Evolutionary conservation across 306 rosid genomes (phyloP), one percentile per base, ranked within the genome.

Genomic region (Pterocarpus macrocarpus): DNA sequence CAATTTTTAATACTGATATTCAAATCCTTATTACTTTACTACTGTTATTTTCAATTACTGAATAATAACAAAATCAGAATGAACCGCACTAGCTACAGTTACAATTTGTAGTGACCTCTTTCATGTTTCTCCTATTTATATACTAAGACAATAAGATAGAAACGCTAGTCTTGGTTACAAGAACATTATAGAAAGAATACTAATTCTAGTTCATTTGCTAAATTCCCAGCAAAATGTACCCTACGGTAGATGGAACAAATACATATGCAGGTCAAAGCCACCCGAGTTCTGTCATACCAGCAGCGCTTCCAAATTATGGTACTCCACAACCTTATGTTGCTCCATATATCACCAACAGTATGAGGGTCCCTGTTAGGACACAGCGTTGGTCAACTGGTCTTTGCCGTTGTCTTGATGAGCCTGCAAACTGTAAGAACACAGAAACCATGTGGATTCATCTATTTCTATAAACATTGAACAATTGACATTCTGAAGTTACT

Each of bases 371-470:
- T 15, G 3, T 53, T 5, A 61, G 22, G 3, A 53, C 80, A n/a
- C 79, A 75, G 5, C 73, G 22, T 33, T 92, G 97, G 97, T 87
- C 94, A n/a, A 82, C 86, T 45, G 87, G 88, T 66, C 97, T 89
- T 81, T 92, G 91, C 69, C 90, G 79, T 55, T 92, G 97, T 73
- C 80, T 78, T 38, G 90, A 89, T 35, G 93, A 90, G 75, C 92
- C 93, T 22, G 90, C 80, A 78, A 89, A 81, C 41, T 90, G 97
- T 89, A 53, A 87, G 88, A 75, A 59, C 70, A 39, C 14, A 16
- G 38, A 59, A 49, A 74, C 65, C 56, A 55, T 10, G 12, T 50
- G 43, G 44, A 45, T 73, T 73, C 38, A n/a, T 14, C 10, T 49
- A 9, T 39, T 8, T 76, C 34, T 74, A 45, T n/a, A 0, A 53